These are phyloP conservation scores for Globisporangium cederbergense DNA, from an alignment of 352 stramenopile genomes.

Conservation along the genomic window DNA sequence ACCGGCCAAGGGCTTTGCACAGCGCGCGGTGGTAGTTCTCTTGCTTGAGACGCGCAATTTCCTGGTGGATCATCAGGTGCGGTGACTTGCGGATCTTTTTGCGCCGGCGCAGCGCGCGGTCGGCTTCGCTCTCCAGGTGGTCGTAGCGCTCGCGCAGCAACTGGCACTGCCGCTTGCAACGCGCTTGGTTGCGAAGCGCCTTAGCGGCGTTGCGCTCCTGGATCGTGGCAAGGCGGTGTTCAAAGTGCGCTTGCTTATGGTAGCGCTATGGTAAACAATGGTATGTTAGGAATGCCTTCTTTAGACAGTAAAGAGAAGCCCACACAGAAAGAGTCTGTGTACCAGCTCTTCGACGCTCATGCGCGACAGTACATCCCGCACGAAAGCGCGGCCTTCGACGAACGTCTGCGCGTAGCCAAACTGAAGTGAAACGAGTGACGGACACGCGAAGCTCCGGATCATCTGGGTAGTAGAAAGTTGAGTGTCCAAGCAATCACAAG, in stretches of 20 bases:
- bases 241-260: constrained; percentile 45
- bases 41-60: constrained; percentile 48
- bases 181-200: constrained; percentile 25
- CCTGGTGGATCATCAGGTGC: constrained; percentile 59
- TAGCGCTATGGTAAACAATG: constrained; percentile 14
- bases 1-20: constrained; percentile 9
- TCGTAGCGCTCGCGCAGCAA: constrained; percentile 47
- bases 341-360: constrained; percentile 63
- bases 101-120: constrained; percentile 43
- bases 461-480: constrained; percentile 20
- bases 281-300: not conserved
- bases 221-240: constrained; percentile 26
- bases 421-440: constrained; percentile 52
- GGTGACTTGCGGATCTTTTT: constrained; percentile 53
- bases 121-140: constrained; percentile 48
- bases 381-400: constrained; percentile 34
- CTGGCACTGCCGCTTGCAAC: constrained; percentile 39
- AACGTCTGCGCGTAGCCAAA: constrained; percentile 44
- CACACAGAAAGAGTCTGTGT: constrained; percentile 9
- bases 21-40: constrained; percentile 24
- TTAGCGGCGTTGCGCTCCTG: constrained; percentile 31
- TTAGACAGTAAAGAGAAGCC: no score
- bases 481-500: not conserved
- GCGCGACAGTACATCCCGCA: constrained; percentile 28
- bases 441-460: constrained; percentile 39